Conservation (phyloP, 805 yeast genomes). For the Schwanniomyces yamadae region DNA sequence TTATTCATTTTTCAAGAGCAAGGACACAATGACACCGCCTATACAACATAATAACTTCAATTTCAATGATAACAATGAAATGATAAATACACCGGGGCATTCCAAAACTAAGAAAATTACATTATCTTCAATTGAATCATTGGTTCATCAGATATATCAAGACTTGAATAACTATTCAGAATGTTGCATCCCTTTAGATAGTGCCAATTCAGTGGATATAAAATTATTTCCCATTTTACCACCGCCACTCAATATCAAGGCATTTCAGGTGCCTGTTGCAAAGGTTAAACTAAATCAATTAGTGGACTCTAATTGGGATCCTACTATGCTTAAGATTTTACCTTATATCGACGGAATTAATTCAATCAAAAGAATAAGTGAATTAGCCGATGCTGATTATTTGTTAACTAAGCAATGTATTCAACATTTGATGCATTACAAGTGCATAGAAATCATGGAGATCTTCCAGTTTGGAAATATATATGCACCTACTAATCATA, state of each 20-base stretch:
- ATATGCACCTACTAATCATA: constrained; percentile 83
- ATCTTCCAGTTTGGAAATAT: constrained; percentile 86
- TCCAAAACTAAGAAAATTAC: constrained; percentile 32
- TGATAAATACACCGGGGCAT: constrained; percentile 32
- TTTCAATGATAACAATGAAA: constrained; percentile 10
- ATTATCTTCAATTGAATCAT: constrained; percentile 57
- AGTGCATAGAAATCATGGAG: constrained; percentile 78
- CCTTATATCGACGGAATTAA: constrained; percentile 89
- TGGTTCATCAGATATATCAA: constrained; percentile 87
- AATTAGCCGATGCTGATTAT: constrained; percentile 78
- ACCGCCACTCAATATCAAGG: constrained; percentile 70
- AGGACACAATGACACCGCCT: constrained; percentile 8
- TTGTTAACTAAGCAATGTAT: constrained; percentile 79
- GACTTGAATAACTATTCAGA: constrained; percentile 95
- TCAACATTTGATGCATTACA: constrained; percentile 87
- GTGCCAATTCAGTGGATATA: constrained; percentile 85
- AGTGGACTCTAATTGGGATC: constrained; percentile 94
- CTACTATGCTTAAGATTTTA: constrained; percentile 84
- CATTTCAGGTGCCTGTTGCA: constrained; percentile 90
- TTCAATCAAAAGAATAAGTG: constrained; percentile 73
- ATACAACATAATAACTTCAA: constrained; percentile 8
- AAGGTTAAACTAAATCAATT: constrained; percentile 70
- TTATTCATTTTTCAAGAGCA: constrained; percentile 40
- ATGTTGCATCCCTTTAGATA: constrained; percentile 90
- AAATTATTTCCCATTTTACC: constrained; percentile 89